phyloP scores from a whole-genome alignment of 2,329 filamentous ascomycete genomes.

The Penicillium griseofulvum region DNA sequence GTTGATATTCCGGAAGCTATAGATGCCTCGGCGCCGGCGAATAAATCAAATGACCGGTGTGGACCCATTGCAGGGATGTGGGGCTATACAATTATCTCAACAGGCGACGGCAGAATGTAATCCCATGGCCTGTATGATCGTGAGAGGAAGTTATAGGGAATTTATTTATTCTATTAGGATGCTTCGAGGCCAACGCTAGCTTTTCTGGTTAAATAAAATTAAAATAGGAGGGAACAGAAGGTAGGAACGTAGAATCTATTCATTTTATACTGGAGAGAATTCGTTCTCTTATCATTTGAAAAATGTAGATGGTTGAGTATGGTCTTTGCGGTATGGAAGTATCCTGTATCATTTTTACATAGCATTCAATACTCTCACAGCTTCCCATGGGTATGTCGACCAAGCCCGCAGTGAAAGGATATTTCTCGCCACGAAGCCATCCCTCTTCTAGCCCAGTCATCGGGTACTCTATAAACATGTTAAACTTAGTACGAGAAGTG shows the following conservation, averaged over 20 bases:
- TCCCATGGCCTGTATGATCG: neutral
- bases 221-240: no score
- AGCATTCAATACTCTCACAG: neutral
- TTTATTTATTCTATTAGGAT: neutral
- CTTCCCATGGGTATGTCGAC: neutral
- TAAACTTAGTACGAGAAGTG: neutral
- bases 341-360: no score
- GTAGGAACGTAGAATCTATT: no score
- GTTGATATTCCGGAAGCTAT: neutral
- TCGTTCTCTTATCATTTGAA: no score
- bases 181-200: neutral
- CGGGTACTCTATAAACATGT: no score
- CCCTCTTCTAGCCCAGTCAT: neutral
- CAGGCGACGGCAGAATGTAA: neutral
- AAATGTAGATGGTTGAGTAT: no score
- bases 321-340: no score
- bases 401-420: neutral
- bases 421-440: neutral
- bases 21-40: neutral
- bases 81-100: neutral
- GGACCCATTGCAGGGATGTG: neutral
- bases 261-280: no score
- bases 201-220: no score
- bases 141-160: neutral
- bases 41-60: conserved; percentile 2